Evolutionary conservation across 2,329 filamentous ascomycete species (phyloP), one percentile per base, ranked within the genome.

Genomic region (Cladosporium sp.): DNA sequence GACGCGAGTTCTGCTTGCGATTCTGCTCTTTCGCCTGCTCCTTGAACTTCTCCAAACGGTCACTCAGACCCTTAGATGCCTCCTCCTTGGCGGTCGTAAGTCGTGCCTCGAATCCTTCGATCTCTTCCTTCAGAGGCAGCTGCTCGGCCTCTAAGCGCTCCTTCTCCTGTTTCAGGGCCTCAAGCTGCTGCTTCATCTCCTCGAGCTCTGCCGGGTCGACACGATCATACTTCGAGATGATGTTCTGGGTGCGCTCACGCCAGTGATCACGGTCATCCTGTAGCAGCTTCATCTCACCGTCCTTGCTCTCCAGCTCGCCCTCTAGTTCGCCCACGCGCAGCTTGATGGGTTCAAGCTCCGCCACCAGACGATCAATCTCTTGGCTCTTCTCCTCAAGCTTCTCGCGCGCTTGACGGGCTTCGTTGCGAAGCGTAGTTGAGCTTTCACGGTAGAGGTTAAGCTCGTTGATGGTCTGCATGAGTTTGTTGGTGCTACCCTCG

Each of bases 381-480:
- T 83, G 79, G 19, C 82, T 84, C 77, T 91, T 94, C 67, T 91
- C 87, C 0, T 84, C 78, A 22, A 97, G 80, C 62, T 90, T 86
- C 12, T 85, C 80, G 64, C 94, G 89, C 1, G 90, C 84, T 66
- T 91, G 87, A 56, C 88, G 85, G 60, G 89, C 86, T 70, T 99
- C 92, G 64, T 89, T 91, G 42, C 95, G 89, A 15, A 99, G 80
- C 1, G 93, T 94, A 57, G 89, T 89, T 65, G 90, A 96, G 77
- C 92, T 97, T 75, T 99, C 94, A 10, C 94, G 89, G 79, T 95
- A 96, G 15, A 97, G 80, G 67, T 99, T 99, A 59, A 99, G 84
- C 73, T 99, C 91, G 67, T 96, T 94, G 60, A 99, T 83, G 62
- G 95, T 97, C 63, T 95, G 87, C 85, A 96, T 91, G 4, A 99